Evolutionary conservation across 129 eudicot species (phyloP).

Genomic region (Dittrichia graveolens): DNA sequence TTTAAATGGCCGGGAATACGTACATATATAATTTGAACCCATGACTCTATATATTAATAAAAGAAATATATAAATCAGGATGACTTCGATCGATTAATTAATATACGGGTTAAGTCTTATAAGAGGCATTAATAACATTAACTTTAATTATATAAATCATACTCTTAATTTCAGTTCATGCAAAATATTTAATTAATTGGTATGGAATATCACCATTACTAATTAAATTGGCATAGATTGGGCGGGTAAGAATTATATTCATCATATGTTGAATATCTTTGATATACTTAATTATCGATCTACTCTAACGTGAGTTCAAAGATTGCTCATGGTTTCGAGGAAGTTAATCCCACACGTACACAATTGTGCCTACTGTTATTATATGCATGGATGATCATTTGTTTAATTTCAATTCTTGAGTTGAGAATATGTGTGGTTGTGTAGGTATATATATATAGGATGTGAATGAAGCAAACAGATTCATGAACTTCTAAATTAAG

Average conservation of each 20-base stretch:
- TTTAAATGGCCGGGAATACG: background rate
- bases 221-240: too few species aligned
- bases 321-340: background rate
- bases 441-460: too few species aligned
- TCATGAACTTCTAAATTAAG: conserved; percentile 1
- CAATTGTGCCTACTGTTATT: too few species aligned
- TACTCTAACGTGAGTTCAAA: background rate
- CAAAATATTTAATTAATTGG: too few species aligned
- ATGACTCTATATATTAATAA: background rate
- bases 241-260: background rate
- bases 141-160: too few species aligned
- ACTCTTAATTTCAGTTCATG: too few species aligned
- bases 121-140: too few species aligned
- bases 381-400: background rate
- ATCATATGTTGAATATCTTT: background rate
- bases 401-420: background rate
- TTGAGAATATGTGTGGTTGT: background rate
- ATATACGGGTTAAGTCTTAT: too few species aligned
- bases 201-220: too few species aligned
- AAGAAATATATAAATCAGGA: too few species aligned
- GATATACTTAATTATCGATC: background rate
- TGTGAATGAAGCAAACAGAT: background rate
- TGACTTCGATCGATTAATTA: too few species aligned
- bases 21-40: background rate
- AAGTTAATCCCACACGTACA: background rate